Evolutionary conservation across 2,329 filamentous ascomycete genomes (phyloP).

Genomic region (Phoma sp.): DNA sequence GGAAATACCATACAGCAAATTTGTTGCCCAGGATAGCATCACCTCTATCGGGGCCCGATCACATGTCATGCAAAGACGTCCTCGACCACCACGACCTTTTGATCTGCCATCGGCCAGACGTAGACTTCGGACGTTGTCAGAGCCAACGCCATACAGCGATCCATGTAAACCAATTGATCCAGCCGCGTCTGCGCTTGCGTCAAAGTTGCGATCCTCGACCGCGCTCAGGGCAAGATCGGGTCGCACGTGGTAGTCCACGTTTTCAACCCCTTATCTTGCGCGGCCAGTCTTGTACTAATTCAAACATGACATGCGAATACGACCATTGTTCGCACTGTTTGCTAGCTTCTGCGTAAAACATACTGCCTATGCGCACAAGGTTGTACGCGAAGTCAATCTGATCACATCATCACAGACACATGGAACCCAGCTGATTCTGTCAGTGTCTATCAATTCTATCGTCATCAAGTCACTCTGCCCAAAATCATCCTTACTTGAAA

Average conservation of each 20-base stretch:
- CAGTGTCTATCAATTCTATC: no score
- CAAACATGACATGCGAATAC: neutral
- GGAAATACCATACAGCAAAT: no score
- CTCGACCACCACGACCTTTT: no score
- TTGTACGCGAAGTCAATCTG: neutral
- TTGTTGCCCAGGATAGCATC: no score
- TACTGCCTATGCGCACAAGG: neutral
- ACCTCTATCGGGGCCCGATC: no score
- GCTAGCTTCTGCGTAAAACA: no score
- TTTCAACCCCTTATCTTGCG: neutral
- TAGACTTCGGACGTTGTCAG: neutral
- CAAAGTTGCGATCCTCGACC: neutral
- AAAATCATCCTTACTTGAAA: no score
- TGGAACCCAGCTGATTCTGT: no score
- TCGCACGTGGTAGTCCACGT: conserved; percentile 2
- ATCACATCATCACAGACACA: no score
- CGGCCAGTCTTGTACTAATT: neutral
- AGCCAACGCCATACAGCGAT: neutral
- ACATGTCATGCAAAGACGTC: no score
- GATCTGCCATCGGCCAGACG: neutral
- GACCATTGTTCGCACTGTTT: no score
- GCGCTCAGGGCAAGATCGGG: neutral
- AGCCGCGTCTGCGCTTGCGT: conserved; percentile 1
- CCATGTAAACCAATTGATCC: neutral
- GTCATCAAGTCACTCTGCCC: neutral